A percentile compares a stretch with the other conserved stretches of the same genome.
Evolutionary conservation across 1,139 yeast genomes (phyloP).

Genomic region (Entelexis paramagnoliae): DNA sequence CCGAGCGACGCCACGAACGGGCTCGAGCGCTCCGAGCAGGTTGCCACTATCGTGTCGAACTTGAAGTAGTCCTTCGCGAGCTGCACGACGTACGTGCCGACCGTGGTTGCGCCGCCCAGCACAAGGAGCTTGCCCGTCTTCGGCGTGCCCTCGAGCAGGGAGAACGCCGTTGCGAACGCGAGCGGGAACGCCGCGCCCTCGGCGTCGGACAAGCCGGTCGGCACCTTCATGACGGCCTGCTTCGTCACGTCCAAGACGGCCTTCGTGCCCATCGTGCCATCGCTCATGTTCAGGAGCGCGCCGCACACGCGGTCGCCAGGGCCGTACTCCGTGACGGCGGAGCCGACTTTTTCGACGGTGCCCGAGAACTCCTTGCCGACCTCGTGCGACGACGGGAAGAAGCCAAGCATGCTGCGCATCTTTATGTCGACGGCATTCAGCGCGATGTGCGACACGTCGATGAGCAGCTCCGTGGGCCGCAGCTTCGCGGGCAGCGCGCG

Average conservation of each 20-base stretch:
- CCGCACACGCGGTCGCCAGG: conserved; percentile 64
- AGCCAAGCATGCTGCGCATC: conserved; percentile 34
- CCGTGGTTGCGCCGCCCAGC: conserved; percentile 68
- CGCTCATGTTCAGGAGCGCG: conserved; percentile 33
- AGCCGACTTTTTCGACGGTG: conserved; percentile 48
- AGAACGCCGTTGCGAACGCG: conserved; percentile 49
- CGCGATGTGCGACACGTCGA: conserved; percentile 49
- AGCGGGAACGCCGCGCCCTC: conserved; percentile 54
- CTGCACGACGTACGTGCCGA: conserved; percentile 53
- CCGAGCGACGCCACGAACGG: conserved; percentile 38
- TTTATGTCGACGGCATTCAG: conserved; percentile 61
- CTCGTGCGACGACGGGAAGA: conserved; percentile 11
- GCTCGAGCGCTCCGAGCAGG: conserved; percentile 39
- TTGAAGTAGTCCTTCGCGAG: conserved; percentile 20
- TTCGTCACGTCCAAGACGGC: conserved; percentile 37
- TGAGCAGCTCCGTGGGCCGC: conserved; percentile 28
- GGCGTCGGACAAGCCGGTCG: conserved; percentile 39
- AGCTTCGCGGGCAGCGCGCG: not conserved
- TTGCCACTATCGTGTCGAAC: conserved; percentile 25
- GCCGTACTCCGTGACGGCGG: conserved; percentile 32
- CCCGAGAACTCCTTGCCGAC: conserved; percentile 64
- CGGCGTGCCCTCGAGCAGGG: conserved; percentile 31
- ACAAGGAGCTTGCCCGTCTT: conserved; percentile 39
- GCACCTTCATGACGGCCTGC: conserved; percentile 33
- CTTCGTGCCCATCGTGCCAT: conserved; percentile 29